A percentile compares a stretch with the other conserved stretches of the same genome.
phyloP scores from a whole-genome alignment of 1,284 basidiomycete genomes.

The Papiliotrema laurentii region DNA sequence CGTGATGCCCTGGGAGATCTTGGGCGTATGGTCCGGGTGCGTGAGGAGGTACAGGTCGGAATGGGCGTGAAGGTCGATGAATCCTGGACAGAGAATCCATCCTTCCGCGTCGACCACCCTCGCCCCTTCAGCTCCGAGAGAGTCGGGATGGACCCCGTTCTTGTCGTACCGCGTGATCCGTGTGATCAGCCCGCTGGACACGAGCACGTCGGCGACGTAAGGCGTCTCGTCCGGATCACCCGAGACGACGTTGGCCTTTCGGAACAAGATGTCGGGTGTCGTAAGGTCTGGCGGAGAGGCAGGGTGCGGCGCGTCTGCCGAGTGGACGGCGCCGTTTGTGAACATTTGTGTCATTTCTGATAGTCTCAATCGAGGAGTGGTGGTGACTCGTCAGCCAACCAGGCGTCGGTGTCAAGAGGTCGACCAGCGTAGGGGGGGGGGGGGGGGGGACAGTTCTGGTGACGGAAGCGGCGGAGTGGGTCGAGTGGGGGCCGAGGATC shows the following conservation, averaged over 20 bases:
- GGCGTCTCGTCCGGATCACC: slow-evolving; percentile 25
- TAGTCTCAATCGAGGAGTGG: too few relatives aligned
- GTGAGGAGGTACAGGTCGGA: slow-evolving; percentile 43
- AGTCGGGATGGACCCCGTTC: neutral
- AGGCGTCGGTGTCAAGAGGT: too few relatives aligned
- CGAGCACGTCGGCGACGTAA: slow-evolving; percentile 32
- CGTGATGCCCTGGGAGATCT: slow-evolving; percentile 44
- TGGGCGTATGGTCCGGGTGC: slow-evolving; percentile 39
- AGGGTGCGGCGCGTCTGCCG: too few relatives aligned
- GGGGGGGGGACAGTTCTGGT: too few relatives aligned
- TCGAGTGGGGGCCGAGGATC: too few relatives aligned
- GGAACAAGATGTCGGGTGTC: slow-evolving; percentile 24
- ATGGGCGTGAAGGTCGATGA: slow-evolving; percentile 48
- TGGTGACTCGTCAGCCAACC: too few relatives aligned
- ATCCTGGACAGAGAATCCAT: slow-evolving; percentile 37
- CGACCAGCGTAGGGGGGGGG: too few relatives aligned
- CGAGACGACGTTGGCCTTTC: slow-evolving; percentile 24
- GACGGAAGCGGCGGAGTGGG: too few relatives aligned
- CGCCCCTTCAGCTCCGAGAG: slow-evolving; percentile 1
- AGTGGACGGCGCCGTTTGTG: too few relatives aligned
- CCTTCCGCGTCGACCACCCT: slow-evolving; percentile 24
- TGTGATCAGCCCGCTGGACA: slow-evolving; percentile 23
- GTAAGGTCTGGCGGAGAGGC: too few relatives aligned
- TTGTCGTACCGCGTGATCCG: slow-evolving; percentile 16
- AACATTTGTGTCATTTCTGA: too few relatives aligned